Evolutionary conservation across 192 early-diverging fungal species (phyloP).

Genomic region (Entomortierella chlamydospora): DNA sequence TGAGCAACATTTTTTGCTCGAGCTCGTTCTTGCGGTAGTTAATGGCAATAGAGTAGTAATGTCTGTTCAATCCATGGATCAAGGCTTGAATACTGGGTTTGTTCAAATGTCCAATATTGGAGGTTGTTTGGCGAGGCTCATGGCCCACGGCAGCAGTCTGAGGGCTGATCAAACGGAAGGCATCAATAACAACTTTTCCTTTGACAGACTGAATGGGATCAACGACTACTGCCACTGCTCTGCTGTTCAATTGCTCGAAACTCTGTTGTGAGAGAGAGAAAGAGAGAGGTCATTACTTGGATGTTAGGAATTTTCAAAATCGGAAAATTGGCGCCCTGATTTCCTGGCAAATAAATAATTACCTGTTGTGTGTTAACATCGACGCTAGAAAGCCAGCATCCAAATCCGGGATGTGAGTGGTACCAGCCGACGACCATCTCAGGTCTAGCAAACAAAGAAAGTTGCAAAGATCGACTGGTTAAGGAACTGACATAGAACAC

Average conservation of each 20-base stretch:
- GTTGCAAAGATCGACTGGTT: too few relatives aligned
- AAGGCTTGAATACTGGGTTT: conserved; percentile 98
- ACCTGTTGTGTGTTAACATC: conserved; percentile 99
- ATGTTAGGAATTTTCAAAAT: too few relatives aligned
- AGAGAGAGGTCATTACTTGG: too few relatives aligned
- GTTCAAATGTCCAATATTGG: conserved; percentile 98
- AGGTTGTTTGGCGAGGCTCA: conserved; percentile 98
- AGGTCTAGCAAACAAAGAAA: conserved; percentile 71
- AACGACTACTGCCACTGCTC: conserved; percentile 98
- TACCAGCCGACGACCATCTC: conserved; percentile 99
- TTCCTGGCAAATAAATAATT: not conserved
- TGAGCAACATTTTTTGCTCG: conserved; percentile 99
- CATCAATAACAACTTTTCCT: conserved; percentile 99
- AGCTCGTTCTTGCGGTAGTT: conserved; percentile 99
- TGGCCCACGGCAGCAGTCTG: conserved; percentile 85
- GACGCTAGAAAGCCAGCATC: conserved; percentile 99
- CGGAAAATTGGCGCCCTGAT: too few relatives aligned
- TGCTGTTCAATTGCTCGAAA: conserved; percentile 93
- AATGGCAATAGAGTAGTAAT: conserved; percentile 99
- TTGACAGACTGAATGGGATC: conserved; percentile 99
- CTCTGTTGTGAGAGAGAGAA: conserved; percentile 61
- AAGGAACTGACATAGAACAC: too few relatives aligned
- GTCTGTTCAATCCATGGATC: conserved; percentile 97
- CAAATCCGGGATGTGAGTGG: conserved; percentile 99
- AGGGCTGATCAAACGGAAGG: conserved; percentile 96